phyloP scores from a whole-genome alignment of 2,329 filamentous ascomycete genomes.

The Laburnicola sp. region DNA sequence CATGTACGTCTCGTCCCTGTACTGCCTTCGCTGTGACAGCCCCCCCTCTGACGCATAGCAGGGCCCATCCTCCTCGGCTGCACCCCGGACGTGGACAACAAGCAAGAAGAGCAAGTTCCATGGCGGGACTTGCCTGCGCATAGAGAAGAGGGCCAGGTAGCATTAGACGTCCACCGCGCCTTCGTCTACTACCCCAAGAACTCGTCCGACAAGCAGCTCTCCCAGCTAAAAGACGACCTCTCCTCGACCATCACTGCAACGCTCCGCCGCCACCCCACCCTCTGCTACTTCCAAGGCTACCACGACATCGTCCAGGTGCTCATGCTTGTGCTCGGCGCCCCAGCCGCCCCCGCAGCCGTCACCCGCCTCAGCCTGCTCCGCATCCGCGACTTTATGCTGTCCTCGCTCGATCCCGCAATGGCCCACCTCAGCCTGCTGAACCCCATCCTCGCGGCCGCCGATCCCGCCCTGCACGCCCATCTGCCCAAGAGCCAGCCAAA shows the following conservation, averaged over 20 bases:
- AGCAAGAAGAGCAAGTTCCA: conserved; percentile 29
- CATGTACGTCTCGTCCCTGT: conserved; percentile 69
- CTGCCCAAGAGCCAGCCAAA: conserved; percentile 81
- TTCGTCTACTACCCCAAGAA: conserved; percentile 89
- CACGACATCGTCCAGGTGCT: conserved; percentile 98
- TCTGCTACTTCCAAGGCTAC: conserved; percentile 98
- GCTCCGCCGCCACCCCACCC: conserved; percentile 76
- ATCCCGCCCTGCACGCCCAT: conserved; percentile 72
- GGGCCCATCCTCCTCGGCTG: conserved; percentile 64
- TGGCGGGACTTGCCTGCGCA: conserved; percentile 74
- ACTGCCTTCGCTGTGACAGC: conserved; percentile 5
- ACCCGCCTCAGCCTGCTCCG: conserved; percentile 83
- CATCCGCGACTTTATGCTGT: conserved; percentile 97
- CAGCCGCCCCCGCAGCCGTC: conserved; percentile 64
- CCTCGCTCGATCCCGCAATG: conserved; percentile 77
- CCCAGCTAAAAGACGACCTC: conserved; percentile 72
- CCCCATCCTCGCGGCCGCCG: conserved; percentile 72
- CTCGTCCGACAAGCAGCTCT: conserved; percentile 69
- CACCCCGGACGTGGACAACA: conserved; percentile 3
- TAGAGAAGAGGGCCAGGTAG: conserved; percentile 85
- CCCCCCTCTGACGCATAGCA: conserved; percentile 42
- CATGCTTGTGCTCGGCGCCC: conserved; percentile 75
- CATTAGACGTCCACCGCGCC: conserved; percentile 90
- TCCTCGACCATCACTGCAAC: conserved; percentile 79
- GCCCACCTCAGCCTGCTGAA: conserved; percentile 86